These are phyloP conservation scores for Botrytis deweyae DNA, from an alignment of 2,329 filamentous ascomycete genomes.

Conservation along the genomic window DNA sequence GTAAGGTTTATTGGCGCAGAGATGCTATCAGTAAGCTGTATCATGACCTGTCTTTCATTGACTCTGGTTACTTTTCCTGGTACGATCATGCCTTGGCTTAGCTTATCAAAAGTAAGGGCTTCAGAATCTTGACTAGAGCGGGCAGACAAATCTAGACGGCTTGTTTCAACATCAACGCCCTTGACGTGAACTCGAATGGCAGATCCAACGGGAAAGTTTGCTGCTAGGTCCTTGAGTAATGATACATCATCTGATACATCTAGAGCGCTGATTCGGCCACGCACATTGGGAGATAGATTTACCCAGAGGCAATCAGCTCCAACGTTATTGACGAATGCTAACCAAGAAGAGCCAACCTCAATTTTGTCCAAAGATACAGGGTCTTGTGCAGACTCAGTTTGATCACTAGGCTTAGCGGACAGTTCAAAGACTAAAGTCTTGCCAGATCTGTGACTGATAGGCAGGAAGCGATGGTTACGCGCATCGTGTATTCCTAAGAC, in stretches of 20 bases:
- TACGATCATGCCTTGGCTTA: conserved; percentile 78
- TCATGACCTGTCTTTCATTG: conserved; percentile 77
- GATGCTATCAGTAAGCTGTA: conserved; percentile 79
- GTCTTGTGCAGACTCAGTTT: conserved; percentile 54
- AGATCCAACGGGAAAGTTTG: conserved; percentile 86
- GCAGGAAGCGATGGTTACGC: conserved; percentile 85
- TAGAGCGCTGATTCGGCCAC: conserved; percentile 77
- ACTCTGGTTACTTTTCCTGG: conserved; percentile 83
- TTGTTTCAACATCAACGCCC: conserved; percentile 68
- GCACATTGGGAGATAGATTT: conserved; percentile 82
- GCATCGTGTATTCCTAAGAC: conserved; percentile 88
- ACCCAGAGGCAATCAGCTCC: conserved; percentile 81
- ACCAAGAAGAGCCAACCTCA: conserved; percentile 65
- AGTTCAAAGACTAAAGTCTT: conserved; percentile 83
- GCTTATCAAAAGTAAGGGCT: conserved; percentile 63
- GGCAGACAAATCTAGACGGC: conserved; percentile 80
- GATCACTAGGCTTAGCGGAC: conserved; percentile 69
- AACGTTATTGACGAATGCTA: conserved; percentile 91
- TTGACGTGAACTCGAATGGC: conserved; percentile 80
- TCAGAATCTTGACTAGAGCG: conserved; percentile 58
- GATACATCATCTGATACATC: conserved; percentile 87
- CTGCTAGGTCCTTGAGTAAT: conserved; percentile 69
- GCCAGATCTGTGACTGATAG: conserved; percentile 79
- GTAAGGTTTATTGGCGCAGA: conserved; percentile 78
- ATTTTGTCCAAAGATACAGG: conserved; percentile 72